Evolutionary conservation across 2,329 filamentous ascomycete species (phyloP).

Genomic region (Hypoxylon sp.): DNA sequence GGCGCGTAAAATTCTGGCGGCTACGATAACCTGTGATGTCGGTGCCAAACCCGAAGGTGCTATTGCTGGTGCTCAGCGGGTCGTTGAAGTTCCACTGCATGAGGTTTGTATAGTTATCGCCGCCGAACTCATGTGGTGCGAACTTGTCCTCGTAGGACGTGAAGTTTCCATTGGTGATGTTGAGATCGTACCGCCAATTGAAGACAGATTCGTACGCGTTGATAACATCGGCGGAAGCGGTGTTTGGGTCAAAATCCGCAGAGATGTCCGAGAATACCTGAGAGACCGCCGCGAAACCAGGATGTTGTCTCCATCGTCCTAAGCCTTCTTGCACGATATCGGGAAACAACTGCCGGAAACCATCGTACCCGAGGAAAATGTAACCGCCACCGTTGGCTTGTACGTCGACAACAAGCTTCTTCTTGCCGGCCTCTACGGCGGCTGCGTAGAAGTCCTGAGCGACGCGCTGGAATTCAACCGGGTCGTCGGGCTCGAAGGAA

Average conservation of each 20-base stretch:
- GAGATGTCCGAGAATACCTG: slow-evolving; percentile 50
- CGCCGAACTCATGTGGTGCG: slow-evolving; percentile 58
- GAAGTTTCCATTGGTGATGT: slow-evolving; percentile 65
- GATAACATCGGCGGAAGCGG: slow-evolving; percentile 51
- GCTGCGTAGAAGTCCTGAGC: slow-evolving; percentile 54
- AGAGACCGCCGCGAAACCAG: slow-evolving; percentile 58
- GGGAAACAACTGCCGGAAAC: slow-evolving; percentile 70
- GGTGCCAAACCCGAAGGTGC: slow-evolving; percentile 60
- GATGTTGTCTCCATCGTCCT: slow-evolving; percentile 58
- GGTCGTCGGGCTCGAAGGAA: slow-evolving; percentile 51
- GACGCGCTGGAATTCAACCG: slow-evolving; percentile 53
- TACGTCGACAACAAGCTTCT: slow-evolving; percentile 69
- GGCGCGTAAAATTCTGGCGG: slow-evolving; percentile 63
- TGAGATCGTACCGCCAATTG: slow-evolving; percentile 66
- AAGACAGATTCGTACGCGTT: slow-evolving; percentile 65
- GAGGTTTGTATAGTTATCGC: slow-evolving; percentile 68
- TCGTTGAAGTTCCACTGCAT: slow-evolving; percentile 67
- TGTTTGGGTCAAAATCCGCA: slow-evolving; percentile 50
- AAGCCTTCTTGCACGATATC: slow-evolving; percentile 59
- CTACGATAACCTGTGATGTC: slow-evolving; percentile 66
- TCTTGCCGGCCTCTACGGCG: slow-evolving; percentile 64
- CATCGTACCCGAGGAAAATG: slow-evolving; percentile 68
- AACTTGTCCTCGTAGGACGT: slow-evolving; percentile 64
- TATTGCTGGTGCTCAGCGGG: slow-evolving; percentile 59
- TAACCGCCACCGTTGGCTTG: slow-evolving; percentile 69